Base-by-base conservation (phyloP, 345 rosid genomes). In the Aquilaria sinensis region DNA sequence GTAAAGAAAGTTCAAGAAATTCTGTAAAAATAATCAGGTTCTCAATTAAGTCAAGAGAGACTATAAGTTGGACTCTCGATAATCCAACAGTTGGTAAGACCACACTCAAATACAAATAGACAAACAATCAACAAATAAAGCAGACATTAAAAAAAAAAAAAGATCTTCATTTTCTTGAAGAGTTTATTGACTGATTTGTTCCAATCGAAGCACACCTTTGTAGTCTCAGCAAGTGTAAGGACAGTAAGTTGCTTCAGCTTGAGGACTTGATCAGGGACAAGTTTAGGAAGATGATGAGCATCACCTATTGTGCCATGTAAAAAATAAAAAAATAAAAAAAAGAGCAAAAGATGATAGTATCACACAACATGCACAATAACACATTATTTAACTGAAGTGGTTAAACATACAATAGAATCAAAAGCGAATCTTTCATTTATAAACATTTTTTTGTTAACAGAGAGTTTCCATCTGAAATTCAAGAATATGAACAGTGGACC, bases 201-300 rank as follows among this genome's bases (percentile, higher is more conserved):
- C 34, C 30, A 43, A 23, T 48, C 23, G 6, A 56, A 61, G 4
- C 0, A 62, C 59, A 94, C 99, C 97, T 94, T 90, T 67, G 81
- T 84, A 30, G 88, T 80, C 79, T 86, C 97, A 13, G 97, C 97
- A 50, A 88, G 87, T 50, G 96, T 85, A 64, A 94, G 99, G 50
- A 94, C 87, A 60, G 99, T 90, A 34, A 94, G 96, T 77, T 91
- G 97, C 77, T 87, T 94, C 52, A 88, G 77, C 85, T 94, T 94
- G 31, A 86, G 88, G 71, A 84, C 75, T 80, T 94, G 99, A 55
- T 82, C 92, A 71, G 96, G 86, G 71, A 65, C 67, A 81, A 94
- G 64, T 29, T 67, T 83, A 2, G 90, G 96, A 65, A 90, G 78
- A 64, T 56, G 74, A 47, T 58, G 72, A 52, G 78, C 70, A 69